Conservation (phyloP, 2,329 filamentous ascomycete species). For the Fusarium azukiicola region DNA sequence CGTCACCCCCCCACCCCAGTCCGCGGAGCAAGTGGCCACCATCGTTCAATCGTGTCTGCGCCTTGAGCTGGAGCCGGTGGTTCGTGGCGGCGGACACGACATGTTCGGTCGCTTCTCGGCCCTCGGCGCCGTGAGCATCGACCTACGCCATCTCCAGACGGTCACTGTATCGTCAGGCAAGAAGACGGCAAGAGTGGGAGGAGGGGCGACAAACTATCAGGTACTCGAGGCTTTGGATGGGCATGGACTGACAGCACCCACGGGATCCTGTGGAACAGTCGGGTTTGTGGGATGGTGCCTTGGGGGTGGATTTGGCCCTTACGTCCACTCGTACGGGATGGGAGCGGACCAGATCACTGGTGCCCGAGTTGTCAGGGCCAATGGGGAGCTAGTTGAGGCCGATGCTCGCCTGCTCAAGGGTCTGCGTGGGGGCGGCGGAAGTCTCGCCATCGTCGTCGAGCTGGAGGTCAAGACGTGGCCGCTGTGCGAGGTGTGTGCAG, state of each 20-base stretch:
- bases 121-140: slow-evolving; percentile 25
- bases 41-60: slow-evolving; percentile 10
- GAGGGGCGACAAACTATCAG: slow-evolving; percentile 15
- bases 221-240: slow-evolving; percentile 23
- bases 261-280: slow-evolving; percentile 26
- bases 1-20: slow-evolving; percentile 16
- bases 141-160: slow-evolving; percentile 24
- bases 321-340: slow-evolving; percentile 26
- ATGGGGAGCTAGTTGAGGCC: slow-evolving; percentile 30
- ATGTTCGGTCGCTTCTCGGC: slow-evolving; percentile 32
- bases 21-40: background rate
- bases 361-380: slow-evolving; percentile 29
- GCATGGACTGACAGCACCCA: slow-evolving; percentile 17
- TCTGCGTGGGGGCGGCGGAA: slow-evolving; percentile 33
- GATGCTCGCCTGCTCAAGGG: slow-evolving; percentile 31
- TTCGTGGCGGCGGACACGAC: slow-evolving; percentile 32
- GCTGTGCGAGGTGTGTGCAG: slow-evolving; percentile 10
- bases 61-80: slow-evolving; percentile 12
- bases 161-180: background rate
- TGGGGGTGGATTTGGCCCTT: slow-evolving; percentile 32
- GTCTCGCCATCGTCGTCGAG: slow-evolving; percentile 35
- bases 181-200: slow-evolving; percentile 18
- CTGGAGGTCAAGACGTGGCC: slow-evolving; percentile 27
- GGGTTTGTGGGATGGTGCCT: slow-evolving; percentile 34
- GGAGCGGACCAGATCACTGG: slow-evolving; percentile 36